phyloP scores from a whole-genome alignment of 371 early-diverging fungal species.

The Apophysomyces elegans region DNA sequence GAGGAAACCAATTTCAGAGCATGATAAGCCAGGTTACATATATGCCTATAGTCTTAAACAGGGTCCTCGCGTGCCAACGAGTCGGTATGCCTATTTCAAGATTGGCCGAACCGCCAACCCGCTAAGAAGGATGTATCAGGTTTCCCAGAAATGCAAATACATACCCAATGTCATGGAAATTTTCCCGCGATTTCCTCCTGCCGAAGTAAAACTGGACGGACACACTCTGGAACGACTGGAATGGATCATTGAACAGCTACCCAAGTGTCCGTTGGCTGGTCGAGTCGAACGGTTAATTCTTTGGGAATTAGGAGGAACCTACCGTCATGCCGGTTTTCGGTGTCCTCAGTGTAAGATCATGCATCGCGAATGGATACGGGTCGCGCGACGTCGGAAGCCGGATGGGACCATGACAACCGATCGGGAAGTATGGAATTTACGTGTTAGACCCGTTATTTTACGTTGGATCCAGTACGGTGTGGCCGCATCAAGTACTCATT shows the following conservation, averaged over 20 bases:
- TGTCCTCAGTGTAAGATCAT: conserved; percentile 43
- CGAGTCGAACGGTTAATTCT: conserved; percentile 61
- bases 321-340: conserved; percentile 25
- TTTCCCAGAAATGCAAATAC: conserved; percentile 46
- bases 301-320: conserved; percentile 47
- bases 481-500: conserved; percentile 20
- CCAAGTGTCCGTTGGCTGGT: conserved; percentile 50
- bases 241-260: conserved; percentile 10
- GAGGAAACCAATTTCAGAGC: conserved; percentile 46
- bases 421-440: conserved; percentile 28
- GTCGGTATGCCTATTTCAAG: conserved; percentile 52
- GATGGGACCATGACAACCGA: conserved; percentile 25
- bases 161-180: conserved; percentile 51
- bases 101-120: conserved; percentile 58
- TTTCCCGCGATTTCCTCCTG: conserved; percentile 37
- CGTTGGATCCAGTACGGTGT: conserved; percentile 45
- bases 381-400: conserved; percentile 16
- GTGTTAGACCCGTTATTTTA: conserved; percentile 35
- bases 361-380: conserved; percentile 58
- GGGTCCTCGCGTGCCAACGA: conserved; percentile 34
- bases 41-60: conserved; percentile 48
- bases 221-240: conserved; percentile 30
- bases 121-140: conserved; percentile 55
- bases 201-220: conserved; percentile 22
- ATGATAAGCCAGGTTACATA: conserved; percentile 56